Evolutionary conservation across 768 basidiomycete species (phyloP).

Genomic region (Leccinum olivaceopallidum): DNA sequence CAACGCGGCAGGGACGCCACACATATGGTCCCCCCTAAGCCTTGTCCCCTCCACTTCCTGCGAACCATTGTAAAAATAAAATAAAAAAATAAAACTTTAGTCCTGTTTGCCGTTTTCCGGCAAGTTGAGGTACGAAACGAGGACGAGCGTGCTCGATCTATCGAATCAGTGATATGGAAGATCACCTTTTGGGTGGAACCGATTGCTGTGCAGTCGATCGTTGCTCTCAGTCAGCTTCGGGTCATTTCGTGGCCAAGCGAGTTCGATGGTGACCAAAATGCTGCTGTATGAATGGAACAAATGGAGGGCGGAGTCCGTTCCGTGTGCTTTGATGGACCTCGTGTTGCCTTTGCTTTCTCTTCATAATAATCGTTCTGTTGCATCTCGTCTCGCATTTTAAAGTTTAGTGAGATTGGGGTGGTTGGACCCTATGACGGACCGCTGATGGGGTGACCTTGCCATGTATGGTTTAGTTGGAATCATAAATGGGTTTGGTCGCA

Average conservation of each 20-base stretch:
- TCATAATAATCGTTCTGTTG: neutral
- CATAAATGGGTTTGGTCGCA: neutral
- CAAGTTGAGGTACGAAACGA: neutral
- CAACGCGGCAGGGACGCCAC: neutral
- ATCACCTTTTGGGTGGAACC: neutral
- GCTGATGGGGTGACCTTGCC: neutral
- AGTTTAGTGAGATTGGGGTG: neutral
- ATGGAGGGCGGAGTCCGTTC: neutral
- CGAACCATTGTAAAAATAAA: neutral
- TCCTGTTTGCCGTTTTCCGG: neutral
- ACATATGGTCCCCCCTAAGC: neutral
- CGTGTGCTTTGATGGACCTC: neutral
- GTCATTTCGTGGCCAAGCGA: conserved; percentile 2
- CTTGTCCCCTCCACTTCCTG: neutral
- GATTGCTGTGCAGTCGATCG: neutral
- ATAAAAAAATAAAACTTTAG: no score
- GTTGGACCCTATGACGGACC: neutral
- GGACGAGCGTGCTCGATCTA: neutral
- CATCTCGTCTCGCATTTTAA: neutral
- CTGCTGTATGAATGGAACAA: neutral
- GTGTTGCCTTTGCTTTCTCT: neutral
- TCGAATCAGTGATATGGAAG: neutral
- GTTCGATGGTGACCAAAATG: neutral
- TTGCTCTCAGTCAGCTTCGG: conserved; percentile 1
- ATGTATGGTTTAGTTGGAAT: conserved; percentile 4